phyloP scores from a whole-genome alignment of 2,329 filamentous ascomycete species.

The Apiospora hydei region DNA sequence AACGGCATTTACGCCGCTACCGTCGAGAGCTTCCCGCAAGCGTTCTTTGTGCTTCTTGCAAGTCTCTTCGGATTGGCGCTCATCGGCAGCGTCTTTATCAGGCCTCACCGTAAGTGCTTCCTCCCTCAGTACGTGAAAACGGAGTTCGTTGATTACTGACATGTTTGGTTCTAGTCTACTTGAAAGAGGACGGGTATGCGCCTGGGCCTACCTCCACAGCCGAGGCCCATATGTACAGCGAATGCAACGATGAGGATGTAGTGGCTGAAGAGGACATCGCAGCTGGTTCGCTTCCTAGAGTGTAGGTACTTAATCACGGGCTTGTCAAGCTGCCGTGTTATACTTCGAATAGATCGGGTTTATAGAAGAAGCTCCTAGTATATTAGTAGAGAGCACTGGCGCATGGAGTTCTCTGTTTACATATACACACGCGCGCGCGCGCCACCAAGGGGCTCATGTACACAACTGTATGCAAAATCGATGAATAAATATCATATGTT shows the following conservation, averaged over 20 bases:
- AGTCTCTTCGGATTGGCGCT: slow-evolving; percentile 72
- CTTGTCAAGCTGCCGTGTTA: not conserved
- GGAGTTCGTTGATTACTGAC: slow-evolving; percentile 1
- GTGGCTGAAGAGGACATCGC: slow-evolving; percentile 16
- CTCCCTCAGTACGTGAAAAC: not conserved
- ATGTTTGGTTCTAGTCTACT: slow-evolving; percentile 34
- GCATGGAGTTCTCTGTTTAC: not conserved
- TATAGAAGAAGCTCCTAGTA: not conserved
- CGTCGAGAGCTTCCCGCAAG: slow-evolving; percentile 78
- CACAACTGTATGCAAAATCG: not conserved
- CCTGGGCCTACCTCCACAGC: not conserved
- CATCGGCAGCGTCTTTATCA: slow-evolving; percentile 72
- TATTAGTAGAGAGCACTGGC: not conserved
- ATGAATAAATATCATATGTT: not conserved
- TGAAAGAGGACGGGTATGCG: slow-evolving; percentile 37
- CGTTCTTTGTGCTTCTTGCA: slow-evolving; percentile 80
- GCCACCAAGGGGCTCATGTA: not conserved
- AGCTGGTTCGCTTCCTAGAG: slow-evolving; percentile 12
- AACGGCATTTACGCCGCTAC: slow-evolving; percentile 87
- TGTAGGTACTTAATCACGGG: not conserved
- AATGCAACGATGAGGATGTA: not conserved
- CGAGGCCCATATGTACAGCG: slow-evolving; percentile 2
- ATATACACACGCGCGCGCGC: not conserved
- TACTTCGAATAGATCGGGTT: not conserved
- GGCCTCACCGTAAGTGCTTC: slow-evolving; percentile 71